These are phyloP conservation scores for Purpureocillium takamizusanense DNA, from an alignment of 2,329 filamentous ascomycete genomes.

Conservation along the genomic window DNA sequence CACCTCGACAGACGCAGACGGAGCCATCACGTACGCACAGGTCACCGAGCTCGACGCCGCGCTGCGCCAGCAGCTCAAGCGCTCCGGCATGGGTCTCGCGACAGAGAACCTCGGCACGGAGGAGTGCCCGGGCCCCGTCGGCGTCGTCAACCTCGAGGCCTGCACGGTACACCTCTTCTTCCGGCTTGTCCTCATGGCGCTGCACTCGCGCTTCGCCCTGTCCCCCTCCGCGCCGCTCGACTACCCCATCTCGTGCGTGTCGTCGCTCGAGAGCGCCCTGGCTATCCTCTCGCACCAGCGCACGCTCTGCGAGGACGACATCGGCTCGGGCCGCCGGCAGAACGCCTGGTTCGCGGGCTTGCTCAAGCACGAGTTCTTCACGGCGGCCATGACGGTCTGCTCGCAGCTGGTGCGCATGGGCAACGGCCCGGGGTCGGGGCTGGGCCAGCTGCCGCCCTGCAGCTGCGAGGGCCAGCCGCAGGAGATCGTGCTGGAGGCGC, in stretches of 20 bases:
- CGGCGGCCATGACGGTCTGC: slow-evolving; percentile 7
- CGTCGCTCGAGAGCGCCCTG: slow-evolving; percentile 6
- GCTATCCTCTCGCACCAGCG: slow-evolving; percentile 4
- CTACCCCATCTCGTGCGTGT: slow-evolving; percentile 5
- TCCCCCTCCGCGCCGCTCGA: slow-evolving; percentile 1
- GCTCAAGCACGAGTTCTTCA: slow-evolving; percentile 7
- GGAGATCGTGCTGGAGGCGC: slow-evolving; percentile 7
- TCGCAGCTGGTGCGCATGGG: slow-evolving; percentile 3
- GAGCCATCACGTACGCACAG: slow-evolving; percentile 1
- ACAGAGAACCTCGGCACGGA: slow-evolving; percentile 1
- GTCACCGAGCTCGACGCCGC: slow-evolving; percentile 4
- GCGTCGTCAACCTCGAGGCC: slow-evolving; percentile 2
- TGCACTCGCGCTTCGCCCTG: slow-evolving; percentile 5
- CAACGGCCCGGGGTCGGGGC: slow-evolving; percentile 1
- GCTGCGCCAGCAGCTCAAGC: slow-evolving; percentile 2
- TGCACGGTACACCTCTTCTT: slow-evolving; percentile 6
- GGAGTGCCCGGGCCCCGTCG: neutral
- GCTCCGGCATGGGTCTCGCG: slow-evolving; percentile 1
- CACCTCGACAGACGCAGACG: neutral
- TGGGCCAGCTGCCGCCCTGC: neutral
- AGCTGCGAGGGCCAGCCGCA: slow-evolving; percentile 1
- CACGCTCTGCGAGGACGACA: slow-evolving; percentile 3
- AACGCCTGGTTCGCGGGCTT: slow-evolving; percentile 4
- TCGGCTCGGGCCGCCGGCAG: neutral
- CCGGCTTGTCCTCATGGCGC: slow-evolving; percentile 5